These are phyloP conservation scores for Brassica nigra DNA, from an alignment of 345 rosid species.

Conservation along the genomic window DNA sequence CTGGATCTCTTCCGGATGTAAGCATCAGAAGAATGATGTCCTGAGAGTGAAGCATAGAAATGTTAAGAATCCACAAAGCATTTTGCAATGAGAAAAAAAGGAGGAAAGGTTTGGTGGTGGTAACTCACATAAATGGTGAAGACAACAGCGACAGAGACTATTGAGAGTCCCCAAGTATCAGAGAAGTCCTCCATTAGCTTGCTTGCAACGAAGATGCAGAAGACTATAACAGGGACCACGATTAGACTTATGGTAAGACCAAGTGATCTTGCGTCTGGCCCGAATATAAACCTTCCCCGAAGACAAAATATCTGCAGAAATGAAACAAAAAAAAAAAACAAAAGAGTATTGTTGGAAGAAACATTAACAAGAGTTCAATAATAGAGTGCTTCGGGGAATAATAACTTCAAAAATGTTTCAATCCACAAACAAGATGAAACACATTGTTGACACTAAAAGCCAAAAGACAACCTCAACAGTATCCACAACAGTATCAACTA, in stretches of 20 bases:
- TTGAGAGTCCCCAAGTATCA: constrained; percentile 51
- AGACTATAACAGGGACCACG: constrained; percentile 62
- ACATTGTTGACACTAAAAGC: too few relatives aligned
- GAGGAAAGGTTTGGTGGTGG: not conserved
- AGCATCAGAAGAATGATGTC: constrained; percentile 72
- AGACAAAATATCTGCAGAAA: constrained; percentile 70
- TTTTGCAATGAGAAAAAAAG: not conserved
- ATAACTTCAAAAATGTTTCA: not conserved
- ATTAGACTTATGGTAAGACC: constrained; percentile 67
- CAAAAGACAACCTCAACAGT: not conserved
- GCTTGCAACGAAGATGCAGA: constrained; percentile 67
- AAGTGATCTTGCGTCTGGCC: constrained; percentile 84
- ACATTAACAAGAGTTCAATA: not conserved
- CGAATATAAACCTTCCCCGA: constrained; percentile 80
- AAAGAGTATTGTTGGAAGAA: not conserved
- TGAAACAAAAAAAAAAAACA: not conserved
- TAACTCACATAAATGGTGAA: constrained; percentile 39
- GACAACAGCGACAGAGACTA: constrained; percentile 42
- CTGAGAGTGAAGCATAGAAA: constrained; percentile 48
- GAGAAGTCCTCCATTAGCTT: constrained; percentile 53
- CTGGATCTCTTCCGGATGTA: constrained; percentile 93
- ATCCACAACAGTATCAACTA: not conserved
- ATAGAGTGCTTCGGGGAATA: not conserved
- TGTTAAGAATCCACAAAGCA: not conserved
- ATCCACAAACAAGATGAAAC: too few relatives aligned